A percentile compares a stretch with the other conserved stretches of the same genome.
Evolutionary conservation across 495 filamentous ascomycete genomes (phyloP).

Genomic region (Talaromyces proteolyticus): DNA sequence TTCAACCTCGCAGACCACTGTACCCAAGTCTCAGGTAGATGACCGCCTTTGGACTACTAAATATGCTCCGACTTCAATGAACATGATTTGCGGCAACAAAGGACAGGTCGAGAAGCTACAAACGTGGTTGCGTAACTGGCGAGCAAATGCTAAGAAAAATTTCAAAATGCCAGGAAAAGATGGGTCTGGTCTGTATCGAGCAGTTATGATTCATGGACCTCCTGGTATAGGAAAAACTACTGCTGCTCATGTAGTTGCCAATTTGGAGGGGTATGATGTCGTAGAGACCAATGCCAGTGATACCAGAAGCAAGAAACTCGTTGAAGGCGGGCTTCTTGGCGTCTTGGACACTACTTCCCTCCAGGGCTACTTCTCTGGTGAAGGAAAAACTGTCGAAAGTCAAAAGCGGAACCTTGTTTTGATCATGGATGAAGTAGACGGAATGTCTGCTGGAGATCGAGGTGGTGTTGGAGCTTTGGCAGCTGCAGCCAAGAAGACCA

Average conservation of each 20-base stretch:
- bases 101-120: constrained; percentile 81
- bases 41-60: constrained; percentile 90
- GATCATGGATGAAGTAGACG: constrained; percentile 99
- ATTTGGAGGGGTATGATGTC: constrained; percentile 87
- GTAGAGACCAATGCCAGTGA: constrained; percentile 96
- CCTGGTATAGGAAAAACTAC: constrained; percentile 98
- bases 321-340: constrained; percentile 79
- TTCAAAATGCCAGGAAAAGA: constrained; percentile 80
- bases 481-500: constrained; percentile 87
- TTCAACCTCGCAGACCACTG: constrained; percentile 15
- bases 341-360: constrained; percentile 91
- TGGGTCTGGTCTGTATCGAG: constrained; percentile 69
- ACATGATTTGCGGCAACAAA: constrained; percentile 96
- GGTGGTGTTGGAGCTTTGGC: constrained; percentile 94
- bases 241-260: constrained; percentile 89
- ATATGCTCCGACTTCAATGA: constrained; percentile 79
- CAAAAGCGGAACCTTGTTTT: constrained; percentile 88
- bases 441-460: constrained; percentile 96
- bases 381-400: constrained; percentile 70
- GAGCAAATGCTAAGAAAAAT: constrained; percentile 59
- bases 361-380: constrained; percentile 84
- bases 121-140: constrained; percentile 79
- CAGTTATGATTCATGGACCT: constrained; percentile 88
- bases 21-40: constrained; percentile 30
- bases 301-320: constrained; percentile 93